These are phyloP conservation scores for Serendipita sp. DNA, from an alignment of 768 basidiomycete species.

Conservation along the genomic window DNA sequence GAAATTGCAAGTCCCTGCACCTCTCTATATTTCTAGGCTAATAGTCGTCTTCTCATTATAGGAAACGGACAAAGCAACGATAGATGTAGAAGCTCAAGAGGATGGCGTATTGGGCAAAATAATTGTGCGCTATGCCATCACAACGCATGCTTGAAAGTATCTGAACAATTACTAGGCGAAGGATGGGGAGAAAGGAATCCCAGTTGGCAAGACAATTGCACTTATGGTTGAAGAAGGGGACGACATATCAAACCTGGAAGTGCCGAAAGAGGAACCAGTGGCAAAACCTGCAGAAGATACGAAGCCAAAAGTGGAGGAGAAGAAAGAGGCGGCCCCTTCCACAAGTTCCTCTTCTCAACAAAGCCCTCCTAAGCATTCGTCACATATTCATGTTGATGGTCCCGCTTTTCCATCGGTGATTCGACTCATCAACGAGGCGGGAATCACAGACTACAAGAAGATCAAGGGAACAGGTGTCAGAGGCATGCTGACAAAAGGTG, in stretches of 20 bases:
- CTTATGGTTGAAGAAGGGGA: conserved; percentile 93
- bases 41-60: conserved; percentile 18
- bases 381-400: conserved; percentile 33
- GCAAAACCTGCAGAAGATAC: conserved; percentile 7
- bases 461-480: conserved; percentile 81
- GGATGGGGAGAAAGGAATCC: conserved; percentile 70
- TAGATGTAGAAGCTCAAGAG: conserved; percentile 97
- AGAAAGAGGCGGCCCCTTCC: conserved; percentile 13
- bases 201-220: conserved; percentile 80
- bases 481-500: conserved; percentile 94
- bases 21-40: background rate
- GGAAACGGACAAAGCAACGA: conserved; percentile 93
- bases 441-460: conserved; percentile 37
- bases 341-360: conserved; percentile 17
- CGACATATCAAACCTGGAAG: conserved; percentile 71
- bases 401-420: conserved; percentile 84
- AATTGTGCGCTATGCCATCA: conserved; percentile 37
- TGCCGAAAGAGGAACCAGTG: conserved; percentile 28
- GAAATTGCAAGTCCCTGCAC: conserved; percentile 52
- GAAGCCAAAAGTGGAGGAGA: background rate
- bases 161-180: conserved; percentile 28
- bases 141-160: background rate
- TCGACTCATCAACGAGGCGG: conserved; percentile 50
- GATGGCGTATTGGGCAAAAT: conserved; percentile 92
- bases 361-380: conserved; percentile 14